A percentile compares a stretch with the other conserved stretches of the same genome.
These are phyloP conservation scores for Aspergillus homomorphus DNA, from an alignment of 495 filamentous ascomycete species.

Conservation along the genomic window DNA sequence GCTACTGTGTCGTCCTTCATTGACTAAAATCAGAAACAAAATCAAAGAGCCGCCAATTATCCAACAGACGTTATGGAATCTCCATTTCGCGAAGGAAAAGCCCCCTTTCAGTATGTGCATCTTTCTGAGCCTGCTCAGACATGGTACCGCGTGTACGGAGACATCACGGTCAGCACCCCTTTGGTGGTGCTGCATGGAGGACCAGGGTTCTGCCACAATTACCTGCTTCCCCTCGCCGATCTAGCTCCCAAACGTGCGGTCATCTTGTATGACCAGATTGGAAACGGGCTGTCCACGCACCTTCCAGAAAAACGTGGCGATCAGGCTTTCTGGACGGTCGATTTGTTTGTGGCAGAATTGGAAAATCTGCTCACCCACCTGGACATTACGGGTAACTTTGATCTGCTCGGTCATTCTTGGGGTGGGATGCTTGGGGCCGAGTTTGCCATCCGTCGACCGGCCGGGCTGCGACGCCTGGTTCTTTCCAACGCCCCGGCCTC, in stretches of 20 bases:
- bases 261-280: constrained; percentile 55
- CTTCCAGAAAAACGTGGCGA: constrained; percentile 40
- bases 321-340: constrained; percentile 43
- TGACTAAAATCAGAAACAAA: too few relatives aligned
- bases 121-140: constrained; percentile 19
- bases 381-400: constrained; percentile 31
- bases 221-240: constrained; percentile 38
- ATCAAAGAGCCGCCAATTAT: not conserved
- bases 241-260: constrained; percentile 36
- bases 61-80: not conserved
- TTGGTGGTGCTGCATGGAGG: constrained; percentile 47
- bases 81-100: not conserved
- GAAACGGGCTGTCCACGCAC: constrained; percentile 46
- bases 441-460: constrained; percentile 32
- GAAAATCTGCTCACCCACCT: constrained; percentile 45
- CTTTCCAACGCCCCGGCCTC: constrained; percentile 38
- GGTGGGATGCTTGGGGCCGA: constrained; percentile 48
- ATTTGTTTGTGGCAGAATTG: constrained; percentile 48
- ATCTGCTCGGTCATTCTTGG: constrained; percentile 49
- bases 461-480: constrained; percentile 40
- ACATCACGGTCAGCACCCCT: constrained; percentile 27
- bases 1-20: too few relatives aligned
- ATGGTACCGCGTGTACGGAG: constrained; percentile 43
- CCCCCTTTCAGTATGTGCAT: not conserved
- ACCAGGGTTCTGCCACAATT: constrained; percentile 43